Base-by-base conservation (phyloP, 169 alveolate species). In the Sarcocystis neurona region DNA sequence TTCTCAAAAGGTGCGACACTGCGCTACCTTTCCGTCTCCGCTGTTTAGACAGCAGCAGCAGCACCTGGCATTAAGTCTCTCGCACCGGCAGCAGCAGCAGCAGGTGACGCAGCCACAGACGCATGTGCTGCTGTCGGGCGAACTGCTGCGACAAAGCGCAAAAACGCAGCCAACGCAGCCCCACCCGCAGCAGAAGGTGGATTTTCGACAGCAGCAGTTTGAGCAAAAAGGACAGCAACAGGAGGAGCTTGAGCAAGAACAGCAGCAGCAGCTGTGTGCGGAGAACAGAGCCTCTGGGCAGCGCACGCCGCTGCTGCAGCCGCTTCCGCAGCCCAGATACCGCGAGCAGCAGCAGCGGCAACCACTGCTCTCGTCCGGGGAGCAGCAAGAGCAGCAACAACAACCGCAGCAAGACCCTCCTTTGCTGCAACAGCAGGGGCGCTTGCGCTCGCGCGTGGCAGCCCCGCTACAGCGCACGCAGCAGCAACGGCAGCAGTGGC, bases 221-320 rank as follows among this genome's bases (percentile, higher is more conserved):
- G 70, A 58, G 70, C 70, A 58, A 32, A 32, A 58, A 58, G 18
- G 2, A 10, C 39, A 12, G 4, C 30, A 12, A 58, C n/a, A 12
- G 18, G n/a, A 58, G 70, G 70, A 58, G 2, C 70, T 50, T 8
- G 60, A 50, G 18, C 8, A 18, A 18, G 60, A 8, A 18, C 27
- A 50, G 18, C 60, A 50, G 60, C 27, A 50, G 60, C n/a, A 50
- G 60, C n/a, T n/a, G n/a, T n/a, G n/a, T n/a, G 60, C n/a, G 18
- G 60, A 50, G n/a, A 18, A 50, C 8, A 50, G 60, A 50, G 60
- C n/a, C 60, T 8, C 8, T 18, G n/a, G n/a, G 18, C 70, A 23
- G 75, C 75, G 10, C 75, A 30, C 75, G 75, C 75, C 75, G 75
- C 32, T 41, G 34, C 75, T 63, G 43, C n/a, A 30, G n/a, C n/a